Conservation (phyloP, 202 grass and related monocot genomes). For the Setaria viridis region DNA sequence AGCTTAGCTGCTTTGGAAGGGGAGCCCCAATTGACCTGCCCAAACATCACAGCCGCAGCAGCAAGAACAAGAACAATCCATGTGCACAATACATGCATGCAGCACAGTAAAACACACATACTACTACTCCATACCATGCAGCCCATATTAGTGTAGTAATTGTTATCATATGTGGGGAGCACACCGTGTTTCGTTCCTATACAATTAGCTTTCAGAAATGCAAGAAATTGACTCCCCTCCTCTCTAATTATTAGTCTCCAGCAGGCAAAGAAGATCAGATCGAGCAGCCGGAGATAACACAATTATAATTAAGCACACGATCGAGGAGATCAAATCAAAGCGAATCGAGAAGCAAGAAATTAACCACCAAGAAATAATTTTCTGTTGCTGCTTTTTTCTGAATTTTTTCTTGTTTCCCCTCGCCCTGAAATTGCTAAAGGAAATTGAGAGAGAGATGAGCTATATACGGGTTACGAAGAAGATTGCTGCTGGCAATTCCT, state of each 20-base stretch:
- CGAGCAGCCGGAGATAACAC: not conserved
- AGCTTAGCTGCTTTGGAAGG: conserved; percentile 57
- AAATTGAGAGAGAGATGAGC: conserved; percentile 52
- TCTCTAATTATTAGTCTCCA: not conserved
- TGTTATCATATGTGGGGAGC: conserved; percentile 71
- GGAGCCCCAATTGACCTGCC: conserved; percentile 61
- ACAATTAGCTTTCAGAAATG: conserved; percentile 16
- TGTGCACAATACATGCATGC: conserved; percentile 47
- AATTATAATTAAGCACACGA: conserved; percentile 29
- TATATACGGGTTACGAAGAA: conserved; percentile 49
- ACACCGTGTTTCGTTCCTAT: conserved; percentile 12
- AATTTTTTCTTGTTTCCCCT: conserved; percentile 47
- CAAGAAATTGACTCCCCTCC: conserved; percentile 10
- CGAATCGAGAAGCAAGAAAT: conserved; percentile 31
- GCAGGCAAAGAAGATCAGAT: not conserved
- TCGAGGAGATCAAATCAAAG: not conserved
- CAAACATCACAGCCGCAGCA: conserved; percentile 35
- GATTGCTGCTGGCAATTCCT: not conserved
- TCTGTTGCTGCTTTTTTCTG: conserved; percentile 53
- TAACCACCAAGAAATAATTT: conserved; percentile 41
- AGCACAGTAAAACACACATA: conserved; percentile 10
- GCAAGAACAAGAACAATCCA: conserved; percentile 60
- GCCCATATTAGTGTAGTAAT: conserved; percentile 33
- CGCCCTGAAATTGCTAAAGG: conserved; percentile 43
- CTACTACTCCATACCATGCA: not conserved